Evolutionary conservation across 164 flowering plant species (phyloP), one percentile per base, ranked within the genome.

Genomic region (Vitis labrusca): DNA sequence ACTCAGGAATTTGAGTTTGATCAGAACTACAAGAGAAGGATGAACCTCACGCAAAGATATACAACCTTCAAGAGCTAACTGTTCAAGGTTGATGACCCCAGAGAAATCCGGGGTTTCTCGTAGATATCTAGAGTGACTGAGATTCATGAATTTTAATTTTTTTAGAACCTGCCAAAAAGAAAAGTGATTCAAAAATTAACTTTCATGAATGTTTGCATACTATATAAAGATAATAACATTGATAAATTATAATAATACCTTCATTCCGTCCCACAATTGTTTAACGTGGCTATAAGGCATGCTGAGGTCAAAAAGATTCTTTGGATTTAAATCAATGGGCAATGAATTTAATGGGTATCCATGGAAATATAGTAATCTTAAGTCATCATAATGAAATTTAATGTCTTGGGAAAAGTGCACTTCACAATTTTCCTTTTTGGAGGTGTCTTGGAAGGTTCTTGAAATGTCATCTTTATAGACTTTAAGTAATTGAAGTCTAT

Each of bases 211-310:
- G 27, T 23, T 47, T 44, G 19, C 19, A 17, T 12, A 1, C 5
- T 64, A 17, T 14, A 19, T 1, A 30, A 19, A 17, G 1, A 23
- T 29, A 59, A 8, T 50, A 11, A 13, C n/a, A 3, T 30, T 16
- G 1, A 19, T 19, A 3, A 8, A 0, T 63, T 55, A 66, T 23
- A 54, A 55, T 2, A 0, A n/a, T 54, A 71, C 70, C 71, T 53
- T 67, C 9, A 5, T 11, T 48, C 63, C 53, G 4, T 59, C 19
- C 72, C 73, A 63, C 0, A 67, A 10, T 4, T 48, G 13, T 47
- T 63, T 17, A 5, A 76, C 58, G 4, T 49, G 65, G 72, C 79
- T 67, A 15, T 59, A 10, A 3, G 8, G 59, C 71, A 79, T 17
- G 15, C 75, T 57, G 53, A 74, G 50, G 4, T 19, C 71, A 14